phyloP scores from a whole-genome alignment of 1,284 basidiomycete species.

The Apiotrichum sp. region DNA sequence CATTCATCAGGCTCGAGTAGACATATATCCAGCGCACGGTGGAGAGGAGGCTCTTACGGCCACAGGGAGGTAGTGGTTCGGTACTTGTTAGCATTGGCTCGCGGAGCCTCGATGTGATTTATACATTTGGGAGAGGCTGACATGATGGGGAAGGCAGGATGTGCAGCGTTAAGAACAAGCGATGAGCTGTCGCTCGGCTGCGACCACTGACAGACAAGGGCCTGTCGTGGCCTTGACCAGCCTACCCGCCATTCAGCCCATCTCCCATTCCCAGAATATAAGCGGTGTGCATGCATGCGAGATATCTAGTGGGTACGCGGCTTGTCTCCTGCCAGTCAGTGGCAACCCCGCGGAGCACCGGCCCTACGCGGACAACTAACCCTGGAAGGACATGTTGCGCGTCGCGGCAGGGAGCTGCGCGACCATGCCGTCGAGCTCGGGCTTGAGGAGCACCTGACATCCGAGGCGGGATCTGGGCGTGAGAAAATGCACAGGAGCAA shows the following conservation, averaged over 20 bases:
- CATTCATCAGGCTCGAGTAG: too few species aligned
- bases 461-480: conserved; percentile 55
- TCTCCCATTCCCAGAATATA: not conserved
- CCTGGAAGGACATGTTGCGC: conserved; percentile 94
- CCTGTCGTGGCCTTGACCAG: too few species aligned
- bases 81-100: conserved; percentile 4
- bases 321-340: not conserved
- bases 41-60: too few species aligned
- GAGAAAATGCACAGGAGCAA: too few species aligned
- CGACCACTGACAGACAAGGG: too few species aligned
- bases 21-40: too few species aligned
- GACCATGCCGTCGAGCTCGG: conserved; percentile 76
- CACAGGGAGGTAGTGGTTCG: too few species aligned
- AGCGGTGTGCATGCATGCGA: not conserved
- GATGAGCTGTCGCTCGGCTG: too few species aligned
- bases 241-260: not conserved
- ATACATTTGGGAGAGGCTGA: too few species aligned
- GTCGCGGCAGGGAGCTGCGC: conserved; percentile 87
- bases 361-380: conserved; percentile 33
- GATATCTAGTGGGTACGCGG: not conserved
- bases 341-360: conserved; percentile 5
- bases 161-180: too few species aligned
- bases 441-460: conserved; percentile 75
- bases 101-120: not conserved
- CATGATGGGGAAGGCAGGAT: too few species aligned